Percentiles rank a stretch among this genome's conserved stretches.
These are phyloP conservation scores for Cucurbita maxima DNA, from an alignment of 306 rosid genomes.

Conservation along the genomic window DNA sequence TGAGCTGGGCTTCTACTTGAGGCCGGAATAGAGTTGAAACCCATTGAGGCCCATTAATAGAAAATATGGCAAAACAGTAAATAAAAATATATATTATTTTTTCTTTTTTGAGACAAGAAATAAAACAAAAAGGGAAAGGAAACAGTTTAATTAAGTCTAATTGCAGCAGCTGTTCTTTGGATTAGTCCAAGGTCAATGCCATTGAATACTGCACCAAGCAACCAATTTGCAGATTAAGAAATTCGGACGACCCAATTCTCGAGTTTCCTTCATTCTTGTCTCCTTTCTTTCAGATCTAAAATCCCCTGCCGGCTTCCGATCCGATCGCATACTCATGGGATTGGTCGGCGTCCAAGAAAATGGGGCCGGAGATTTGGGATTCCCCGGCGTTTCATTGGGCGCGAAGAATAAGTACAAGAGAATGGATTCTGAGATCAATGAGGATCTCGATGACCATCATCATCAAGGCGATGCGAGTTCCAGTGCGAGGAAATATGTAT, in stretches of 20 bases:
- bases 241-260: neutral
- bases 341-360: conserved; percentile 35
- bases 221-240: neutral
- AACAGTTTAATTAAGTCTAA: neutral
- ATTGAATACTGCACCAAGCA: neutral
- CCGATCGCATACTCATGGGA: conserved; percentile 24
- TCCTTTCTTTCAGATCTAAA: neutral
- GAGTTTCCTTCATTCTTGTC: neutral
- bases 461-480: conserved; percentile 21
- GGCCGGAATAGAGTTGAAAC: too few species aligned
- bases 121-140: neutral
- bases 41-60: neutral
- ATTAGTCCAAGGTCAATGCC: neutral
- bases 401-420: conserved; percentile 60
- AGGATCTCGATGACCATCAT: conserved; percentile 28
- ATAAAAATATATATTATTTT: too few species aligned
- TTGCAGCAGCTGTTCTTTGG: neutral
- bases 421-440: conserved; percentile 56
- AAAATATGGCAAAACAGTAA: too few species aligned
- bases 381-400: conserved; percentile 55
- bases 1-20: neutral
- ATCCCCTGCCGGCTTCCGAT: neutral
- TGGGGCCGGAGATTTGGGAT: conserved; percentile 48
- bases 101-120: too few species aligned
- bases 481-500: conserved; percentile 51